Conservation (phyloP, 768 basidiomycete species). For the Pluteus cervinus region DNA sequence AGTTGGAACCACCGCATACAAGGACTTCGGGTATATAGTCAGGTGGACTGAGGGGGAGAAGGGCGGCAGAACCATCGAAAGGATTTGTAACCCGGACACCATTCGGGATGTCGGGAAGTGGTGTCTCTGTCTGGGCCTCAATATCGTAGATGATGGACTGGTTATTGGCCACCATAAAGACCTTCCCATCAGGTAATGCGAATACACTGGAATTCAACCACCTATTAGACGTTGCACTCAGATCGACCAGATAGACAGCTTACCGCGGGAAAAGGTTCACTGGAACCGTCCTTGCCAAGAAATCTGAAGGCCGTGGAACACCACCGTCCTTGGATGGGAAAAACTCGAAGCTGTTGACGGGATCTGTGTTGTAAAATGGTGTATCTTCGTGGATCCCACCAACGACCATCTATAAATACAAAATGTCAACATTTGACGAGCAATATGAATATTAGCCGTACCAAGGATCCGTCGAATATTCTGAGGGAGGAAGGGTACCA, state of each 20-base stretch:
- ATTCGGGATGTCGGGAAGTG: slow-evolving; percentile 37
- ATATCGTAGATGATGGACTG: slow-evolving; percentile 36
- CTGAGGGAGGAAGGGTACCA: slow-evolving; percentile 37
- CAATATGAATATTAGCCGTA: slow-evolving; percentile 24
- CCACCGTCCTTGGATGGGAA: slow-evolving; percentile 34
- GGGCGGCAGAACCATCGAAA: slow-evolving; percentile 29
- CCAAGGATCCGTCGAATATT: slow-evolving; percentile 25
- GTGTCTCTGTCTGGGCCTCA: slow-evolving; percentile 30
- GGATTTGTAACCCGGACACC: slow-evolving; percentile 36
- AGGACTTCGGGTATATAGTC: slow-evolving; percentile 39
- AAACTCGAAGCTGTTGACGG: slow-evolving; percentile 48
- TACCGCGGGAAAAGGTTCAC: slow-evolving; percentile 17
- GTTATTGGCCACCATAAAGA: slow-evolving; percentile 36
- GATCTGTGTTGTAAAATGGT: slow-evolving; percentile 61
- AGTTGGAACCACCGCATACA: slow-evolving; percentile 38
- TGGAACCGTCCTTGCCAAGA: slow-evolving; percentile 19
- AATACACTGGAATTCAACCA: slow-evolving; percentile 19
- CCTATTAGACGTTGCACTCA: slow-evolving; percentile 10
- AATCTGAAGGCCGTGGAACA: slow-evolving; percentile 19
- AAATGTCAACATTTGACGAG: background rate
- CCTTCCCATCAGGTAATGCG: slow-evolving; percentile 33
- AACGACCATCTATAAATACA: slow-evolving; percentile 14
- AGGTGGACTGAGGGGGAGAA: slow-evolving; percentile 31
- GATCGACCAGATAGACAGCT: slow-evolving; percentile 9
- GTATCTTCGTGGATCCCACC: slow-evolving; percentile 16